Percentiles rank a stretch among this genome's conserved stretches.
Evolutionary conservation across 768 basidiomycete genomes (phyloP).

Genomic region (Candolleomyces aberdarensis): DNA sequence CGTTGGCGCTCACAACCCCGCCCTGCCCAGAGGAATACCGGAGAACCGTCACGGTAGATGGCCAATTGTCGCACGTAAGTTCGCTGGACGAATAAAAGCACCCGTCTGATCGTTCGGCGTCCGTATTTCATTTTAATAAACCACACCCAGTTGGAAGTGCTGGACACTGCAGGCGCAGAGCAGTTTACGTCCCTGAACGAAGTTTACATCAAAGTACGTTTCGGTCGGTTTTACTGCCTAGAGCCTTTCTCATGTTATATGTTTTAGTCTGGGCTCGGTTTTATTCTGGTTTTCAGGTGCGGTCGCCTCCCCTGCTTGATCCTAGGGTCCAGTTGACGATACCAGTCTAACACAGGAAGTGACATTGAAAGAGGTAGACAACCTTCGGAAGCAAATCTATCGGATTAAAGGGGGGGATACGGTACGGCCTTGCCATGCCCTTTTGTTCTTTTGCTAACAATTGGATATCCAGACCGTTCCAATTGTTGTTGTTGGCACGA

Average conservation of each 20-base stretch:
- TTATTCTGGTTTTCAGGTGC: conserved; percentile 81
- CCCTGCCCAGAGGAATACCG: conserved; percentile 63
- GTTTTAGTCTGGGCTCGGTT: conserved; percentile 64
- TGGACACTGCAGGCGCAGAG: conserved; percentile 85
- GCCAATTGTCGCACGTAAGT: conserved; percentile 58
- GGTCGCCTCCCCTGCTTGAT: neutral
- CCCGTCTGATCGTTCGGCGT: neutral
- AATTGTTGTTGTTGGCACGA: conserved; percentile 85
- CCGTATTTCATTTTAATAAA: neutral
- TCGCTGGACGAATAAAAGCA: neutral
- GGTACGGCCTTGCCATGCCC: conserved; percentile 29
- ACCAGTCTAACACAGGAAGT: conserved; percentile 77
- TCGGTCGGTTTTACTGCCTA: neutral
- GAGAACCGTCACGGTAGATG: conserved; percentile 62
- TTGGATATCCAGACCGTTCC: conserved; percentile 50
- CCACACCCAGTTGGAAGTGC: conserved; percentile 62
- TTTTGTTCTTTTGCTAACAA: neutral
- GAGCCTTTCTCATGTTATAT: conserved; percentile 8
- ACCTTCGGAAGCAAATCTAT: conserved; percentile 76
- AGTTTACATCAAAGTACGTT: conserved; percentile 69
- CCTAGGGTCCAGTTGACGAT: conserved; percentile 2
- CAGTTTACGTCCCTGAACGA: conserved; percentile 82
- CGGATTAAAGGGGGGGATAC: conserved; percentile 69
- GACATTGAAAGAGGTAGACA: conserved; percentile 76
- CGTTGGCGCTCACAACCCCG: neutral